These are phyloP conservation scores for Sordariomycetes sp. DNA, from an alignment of 2,329 filamentous ascomycete genomes.

Conservation along the genomic window DNA sequence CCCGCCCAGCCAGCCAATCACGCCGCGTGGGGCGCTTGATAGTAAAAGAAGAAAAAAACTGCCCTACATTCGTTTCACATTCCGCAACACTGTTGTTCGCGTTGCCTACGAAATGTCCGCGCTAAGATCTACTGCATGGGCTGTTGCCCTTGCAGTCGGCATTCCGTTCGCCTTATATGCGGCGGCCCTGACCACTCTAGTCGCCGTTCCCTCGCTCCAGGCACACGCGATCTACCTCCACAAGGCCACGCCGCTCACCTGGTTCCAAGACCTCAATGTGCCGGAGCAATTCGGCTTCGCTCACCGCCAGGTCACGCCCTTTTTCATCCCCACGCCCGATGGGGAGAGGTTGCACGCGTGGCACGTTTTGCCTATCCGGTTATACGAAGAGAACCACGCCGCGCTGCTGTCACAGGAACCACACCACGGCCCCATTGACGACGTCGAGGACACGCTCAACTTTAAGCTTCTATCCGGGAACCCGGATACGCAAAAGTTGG, in stretches of 20 bases:
- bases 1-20: too few species aligned
- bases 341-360: conserved; percentile 58
- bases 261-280: conserved; percentile 40
- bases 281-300: conserved; percentile 61
- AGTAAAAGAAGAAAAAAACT: too few species aligned
- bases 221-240: conserved; percentile 34
- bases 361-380: conserved; percentile 58
- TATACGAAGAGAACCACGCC: conserved; percentile 47
- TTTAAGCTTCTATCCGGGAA: conserved; percentile 34
- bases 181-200: neutral
- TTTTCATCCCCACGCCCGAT: conserved; percentile 53
- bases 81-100: too few species aligned
- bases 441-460: conserved; percentile 22
- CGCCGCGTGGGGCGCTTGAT: too few species aligned
- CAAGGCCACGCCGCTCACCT: conserved; percentile 33
- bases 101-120: too few species aligned
- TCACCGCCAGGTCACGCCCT: conserved; percentile 60
- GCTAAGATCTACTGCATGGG: neutral
- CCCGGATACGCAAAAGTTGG: conserved; percentile 28
- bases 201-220: conserved; percentile 10
- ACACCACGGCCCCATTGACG: conserved; percentile 20
- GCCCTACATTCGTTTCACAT: too few species aligned
- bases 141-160: neutral
- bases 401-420: conserved; percentile 1
- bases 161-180: neutral